Percentiles rank a stretch among this genome's conserved stretches.
phyloP scores from a whole-genome alignment of 192 early-diverging fungal species.

The Dispira simplex region DNA sequence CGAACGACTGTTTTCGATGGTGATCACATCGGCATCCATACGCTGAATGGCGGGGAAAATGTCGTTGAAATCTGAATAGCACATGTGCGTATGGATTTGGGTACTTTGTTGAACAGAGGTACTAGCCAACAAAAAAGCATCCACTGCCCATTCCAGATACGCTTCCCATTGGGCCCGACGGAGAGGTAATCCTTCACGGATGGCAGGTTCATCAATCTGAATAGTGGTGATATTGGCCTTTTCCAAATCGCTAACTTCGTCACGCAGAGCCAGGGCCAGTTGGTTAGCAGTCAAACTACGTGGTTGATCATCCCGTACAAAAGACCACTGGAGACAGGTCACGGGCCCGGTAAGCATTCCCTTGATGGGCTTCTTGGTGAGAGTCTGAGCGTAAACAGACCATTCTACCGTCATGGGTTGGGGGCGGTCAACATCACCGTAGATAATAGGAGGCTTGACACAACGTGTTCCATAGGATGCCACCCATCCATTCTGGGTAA shows the following conservation, averaged over 20 bases:
- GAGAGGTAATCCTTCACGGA: constrained; percentile 95
- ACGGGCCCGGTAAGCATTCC: constrained; percentile 99
- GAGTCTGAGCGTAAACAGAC: constrained; percentile 72
- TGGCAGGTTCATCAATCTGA: constrained; percentile 98
- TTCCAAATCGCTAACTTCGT: constrained; percentile 92
- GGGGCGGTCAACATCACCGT: constrained; percentile 86
- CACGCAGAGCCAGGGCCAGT: constrained; percentile 87
- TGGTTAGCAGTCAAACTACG: constrained; percentile 68
- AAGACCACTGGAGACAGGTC: constrained; percentile 97
- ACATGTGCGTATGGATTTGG: constrained; percentile 98
- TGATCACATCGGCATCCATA: constrained; percentile 93
- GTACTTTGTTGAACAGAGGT: constrained; percentile 70
- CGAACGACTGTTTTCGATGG: constrained; percentile 96
- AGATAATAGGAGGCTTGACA: constrained; percentile 95
- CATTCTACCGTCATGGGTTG: constrained; percentile 84
- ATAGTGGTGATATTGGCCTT: constrained; percentile 81
- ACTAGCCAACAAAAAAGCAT: constrained; percentile 81
- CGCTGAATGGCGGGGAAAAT: constrained; percentile 87
- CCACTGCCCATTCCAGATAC: constrained; percentile 94
- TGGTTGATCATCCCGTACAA: constrained; percentile 94
- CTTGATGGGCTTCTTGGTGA: constrained; percentile 88
- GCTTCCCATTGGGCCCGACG: constrained; percentile 68
- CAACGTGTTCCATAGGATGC: constrained; percentile 93
- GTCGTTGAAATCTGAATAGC: constrained; percentile 98
- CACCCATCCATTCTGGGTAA: constrained; percentile 95